phyloP scores from a whole-genome alignment of 2,329 filamentous ascomycete species.

The Aspergillus sp. region DNA sequence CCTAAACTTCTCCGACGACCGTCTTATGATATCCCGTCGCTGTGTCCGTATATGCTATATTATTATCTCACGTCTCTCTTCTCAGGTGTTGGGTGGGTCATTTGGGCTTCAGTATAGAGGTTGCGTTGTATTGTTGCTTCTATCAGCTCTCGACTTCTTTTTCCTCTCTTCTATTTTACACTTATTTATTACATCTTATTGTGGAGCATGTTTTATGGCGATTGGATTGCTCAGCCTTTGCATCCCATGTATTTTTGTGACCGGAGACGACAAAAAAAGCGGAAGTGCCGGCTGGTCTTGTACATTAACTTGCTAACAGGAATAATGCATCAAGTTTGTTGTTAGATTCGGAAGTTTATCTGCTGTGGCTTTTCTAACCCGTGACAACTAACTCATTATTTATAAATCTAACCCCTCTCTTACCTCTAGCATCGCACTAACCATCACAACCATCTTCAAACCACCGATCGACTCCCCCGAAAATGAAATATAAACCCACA shows the following conservation, averaged over 20 bases:
- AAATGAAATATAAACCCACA: conserved; percentile 49
- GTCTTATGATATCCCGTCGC: conserved; percentile 3
- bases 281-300: conserved; percentile 23
- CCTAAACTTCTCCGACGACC: conserved; percentile 23
- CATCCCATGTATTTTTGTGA: conserved; percentile 21
- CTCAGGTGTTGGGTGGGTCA: conserved; percentile 40
- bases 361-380: not conserved
- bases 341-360: conserved; percentile 2
- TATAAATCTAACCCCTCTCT: not conserved
- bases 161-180: conserved; percentile 18
- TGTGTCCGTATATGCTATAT: conserved; percentile 19
- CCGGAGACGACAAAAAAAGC: conserved; percentile 19
- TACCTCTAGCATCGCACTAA: not conserved
- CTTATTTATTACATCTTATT: conserved; percentile 3
- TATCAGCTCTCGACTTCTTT: conserved; percentile 23
- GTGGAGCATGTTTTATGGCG: conserved; percentile 2
- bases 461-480: conserved; percentile 3
- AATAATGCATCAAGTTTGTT: conserved; percentile 26
- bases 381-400: not conserved
- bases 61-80: conserved; percentile 36
- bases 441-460: not conserved
- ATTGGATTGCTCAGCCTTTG: conserved; percentile 26
- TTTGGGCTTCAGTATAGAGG: conserved; percentile 39
- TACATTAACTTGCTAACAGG: conserved; percentile 36
- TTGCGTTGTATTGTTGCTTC: conserved; percentile 25